Base-by-base conservation (phyloP, 2,329 filamentous ascomycete genomes). In the Mollisiaceae sp. region DNA sequence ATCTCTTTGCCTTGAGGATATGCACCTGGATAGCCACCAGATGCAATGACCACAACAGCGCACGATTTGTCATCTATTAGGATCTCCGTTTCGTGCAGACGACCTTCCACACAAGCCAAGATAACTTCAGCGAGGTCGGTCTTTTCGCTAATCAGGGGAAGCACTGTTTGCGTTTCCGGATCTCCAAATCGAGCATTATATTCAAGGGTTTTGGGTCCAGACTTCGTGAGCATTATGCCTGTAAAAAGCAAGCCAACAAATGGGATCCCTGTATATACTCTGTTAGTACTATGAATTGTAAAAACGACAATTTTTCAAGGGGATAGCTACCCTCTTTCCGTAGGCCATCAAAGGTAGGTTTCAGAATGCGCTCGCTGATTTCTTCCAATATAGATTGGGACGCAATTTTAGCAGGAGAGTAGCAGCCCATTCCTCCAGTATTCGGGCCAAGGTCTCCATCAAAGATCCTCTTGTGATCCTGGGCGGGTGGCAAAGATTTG, bases 391-490 rank as follows among this genome's bases (percentile, higher is more conserved):
- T n/a, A n/a, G n/a, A n/a, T n/a, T n/a, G n/a, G n/a, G 20, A 95
- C 85, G 90, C 89, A 73, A 94, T 89, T 69, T 87, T 91, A 1
- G 94, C 96, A n/a, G 92, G 92, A 18, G 94, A 93, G 78, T 98
- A 98, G 76, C 93, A 97, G 60, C 95, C 95, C 95, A 98, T 98
- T 47, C 95, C 95, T 66, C 94, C 95, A 1, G 95, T 98, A 80
- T 98, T 98, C 43, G 93, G 92, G 1, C 95, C 95, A 59, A 87
- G 85, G 76, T 98, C 94, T 62, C 91, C 92, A 74, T 99, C 95
- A 61, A 91, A 91, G 70, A 96, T 93, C 68, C 93, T 88, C 85
- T 99, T 98, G 83, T 99, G 95, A 78, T 98, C 95, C 78, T 99
- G 95, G 1, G 94, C 94, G 0, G 95, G 90, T 5, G 94, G 94